phyloP scores from a whole-genome alignment of 2,329 filamentous ascomycete species.

The Botrytis medusae region DNA sequence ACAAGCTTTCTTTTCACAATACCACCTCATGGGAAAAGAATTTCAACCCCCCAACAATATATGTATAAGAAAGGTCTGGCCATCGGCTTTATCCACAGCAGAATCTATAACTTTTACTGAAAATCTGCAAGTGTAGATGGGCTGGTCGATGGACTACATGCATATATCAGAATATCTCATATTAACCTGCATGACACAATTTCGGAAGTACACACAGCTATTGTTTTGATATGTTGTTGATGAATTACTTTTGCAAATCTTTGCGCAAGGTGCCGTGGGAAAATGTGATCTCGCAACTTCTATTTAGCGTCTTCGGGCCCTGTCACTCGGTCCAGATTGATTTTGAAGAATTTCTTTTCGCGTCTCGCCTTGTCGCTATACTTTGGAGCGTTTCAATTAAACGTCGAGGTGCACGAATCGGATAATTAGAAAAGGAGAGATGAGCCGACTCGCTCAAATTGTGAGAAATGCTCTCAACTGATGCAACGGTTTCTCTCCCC shows the following conservation, averaged over 20 bases:
- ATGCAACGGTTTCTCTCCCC: not conserved
- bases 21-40: not conserved
- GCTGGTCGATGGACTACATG: slow-evolving; percentile 8
- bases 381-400: not conserved
- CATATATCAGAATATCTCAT: not conserved
- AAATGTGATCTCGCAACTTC: not conserved
- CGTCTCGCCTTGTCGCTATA: not conserved
- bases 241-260: not conserved
- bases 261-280: not conserved
- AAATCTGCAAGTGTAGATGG: slow-evolving; percentile 6
- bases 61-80: not conserved
- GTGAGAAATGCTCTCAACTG: not conserved
- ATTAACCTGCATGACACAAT: not conserved
- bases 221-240: not conserved
- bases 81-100: not conserved
- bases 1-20: not conserved
- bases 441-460: not conserved
- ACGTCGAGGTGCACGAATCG: not conserved
- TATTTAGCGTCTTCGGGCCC: not conserved
- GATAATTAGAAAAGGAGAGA: not conserved
- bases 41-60: not conserved
- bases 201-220: not conserved
- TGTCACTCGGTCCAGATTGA: not conserved
- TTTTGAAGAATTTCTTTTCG: not conserved
- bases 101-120: not conserved